Evolutionary conservation across 352 stramenopile species (phyloP).

Genomic region (Globisporangium recalcitrans): DNA sequence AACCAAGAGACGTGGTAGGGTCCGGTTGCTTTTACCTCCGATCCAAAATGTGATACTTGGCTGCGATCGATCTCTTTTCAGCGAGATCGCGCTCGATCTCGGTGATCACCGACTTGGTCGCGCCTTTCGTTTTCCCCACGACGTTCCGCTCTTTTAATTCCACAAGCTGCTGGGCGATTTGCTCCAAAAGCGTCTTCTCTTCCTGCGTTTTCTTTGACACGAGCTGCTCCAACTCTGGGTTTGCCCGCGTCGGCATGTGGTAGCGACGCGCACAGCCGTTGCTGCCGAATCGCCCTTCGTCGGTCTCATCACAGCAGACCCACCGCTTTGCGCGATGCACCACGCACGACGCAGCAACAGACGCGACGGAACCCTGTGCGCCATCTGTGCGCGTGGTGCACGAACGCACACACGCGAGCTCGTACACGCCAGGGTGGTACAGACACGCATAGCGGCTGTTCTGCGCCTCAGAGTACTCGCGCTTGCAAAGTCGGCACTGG

Average conservation of each 20-base stretch:
- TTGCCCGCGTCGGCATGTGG: slow-evolving; percentile 48
- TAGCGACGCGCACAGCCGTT: slow-evolving; percentile 53
- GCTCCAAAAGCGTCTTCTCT: slow-evolving; percentile 37
- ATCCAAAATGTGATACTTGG: slow-evolving; percentile 53
- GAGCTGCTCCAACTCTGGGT: slow-evolving; percentile 34
- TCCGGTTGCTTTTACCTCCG: slow-evolving; percentile 9
- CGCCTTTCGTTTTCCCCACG: slow-evolving; percentile 42
- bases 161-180: slow-evolving; percentile 57
- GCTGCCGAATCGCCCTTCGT: slow-evolving; percentile 61
- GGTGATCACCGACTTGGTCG: slow-evolving; percentile 38
- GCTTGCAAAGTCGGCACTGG: slow-evolving; percentile 54
- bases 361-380: background rate
- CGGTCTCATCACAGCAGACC: slow-evolving; percentile 71
- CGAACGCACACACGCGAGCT: slow-evolving; percentile 54
- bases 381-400: slow-evolving; percentile 36
- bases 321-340: slow-evolving; percentile 64
- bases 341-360: slow-evolving; percentile 44
- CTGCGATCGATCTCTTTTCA: slow-evolving; percentile 34
- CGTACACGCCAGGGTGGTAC: slow-evolving; percentile 60
- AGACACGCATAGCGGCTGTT: slow-evolving; percentile 60
- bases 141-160: slow-evolving; percentile 55
- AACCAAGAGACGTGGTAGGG: background rate
- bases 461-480: slow-evolving; percentile 65
- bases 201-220: slow-evolving; percentile 36
- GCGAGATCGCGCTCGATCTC: slow-evolving; percentile 51